Percentiles rank a stretch among this genome's conserved stretches.
These are phyloP conservation scores for Vigna mungo DNA, from an alignment of 306 rosid genomes.

Conservation along the genomic window DNA sequence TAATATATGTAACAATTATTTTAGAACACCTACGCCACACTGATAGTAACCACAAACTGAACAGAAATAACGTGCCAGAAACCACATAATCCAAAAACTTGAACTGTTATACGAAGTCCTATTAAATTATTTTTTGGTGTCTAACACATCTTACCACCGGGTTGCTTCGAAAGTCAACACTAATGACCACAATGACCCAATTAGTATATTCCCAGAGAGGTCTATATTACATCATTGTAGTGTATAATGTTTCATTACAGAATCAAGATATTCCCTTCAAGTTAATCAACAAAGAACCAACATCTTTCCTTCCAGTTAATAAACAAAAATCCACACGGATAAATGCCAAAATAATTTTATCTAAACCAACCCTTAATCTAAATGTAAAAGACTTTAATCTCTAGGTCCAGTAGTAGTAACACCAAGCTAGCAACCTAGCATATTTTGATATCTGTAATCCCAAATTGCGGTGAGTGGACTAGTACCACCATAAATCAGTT, in stretches of 20 bases:
- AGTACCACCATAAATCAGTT: slow-evolving; percentile 11
- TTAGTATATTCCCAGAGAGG: neutral
- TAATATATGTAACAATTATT: neutral
- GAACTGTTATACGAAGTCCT: neutral
- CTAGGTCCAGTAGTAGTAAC: neutral
- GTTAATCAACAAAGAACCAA: slow-evolving; percentile 9
- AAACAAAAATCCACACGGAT: neutral
- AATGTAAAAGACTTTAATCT: neutral
- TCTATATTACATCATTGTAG: neutral
- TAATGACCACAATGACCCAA: neutral
- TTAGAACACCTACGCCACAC: neutral
- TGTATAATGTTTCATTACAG: slow-evolving; percentile 3
- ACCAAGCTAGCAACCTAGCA: neutral
- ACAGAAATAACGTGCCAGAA: slow-evolving; percentile 4
- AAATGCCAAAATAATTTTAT: neutral
- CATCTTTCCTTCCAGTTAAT: slow-evolving; percentile 3
- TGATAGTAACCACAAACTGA: neutral
- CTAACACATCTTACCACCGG: too few species aligned
- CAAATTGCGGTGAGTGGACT: neutral
- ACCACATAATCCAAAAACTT: slow-evolving; percentile 5
- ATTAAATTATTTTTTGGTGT: too few species aligned
- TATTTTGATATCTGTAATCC: neutral
- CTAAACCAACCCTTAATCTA: neutral
- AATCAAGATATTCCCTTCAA: neutral
- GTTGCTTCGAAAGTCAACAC: slow-evolving; percentile 3